Base-by-base conservation (phyloP, 805 yeast species). In the Tetrapisispora arboricola region DNA sequence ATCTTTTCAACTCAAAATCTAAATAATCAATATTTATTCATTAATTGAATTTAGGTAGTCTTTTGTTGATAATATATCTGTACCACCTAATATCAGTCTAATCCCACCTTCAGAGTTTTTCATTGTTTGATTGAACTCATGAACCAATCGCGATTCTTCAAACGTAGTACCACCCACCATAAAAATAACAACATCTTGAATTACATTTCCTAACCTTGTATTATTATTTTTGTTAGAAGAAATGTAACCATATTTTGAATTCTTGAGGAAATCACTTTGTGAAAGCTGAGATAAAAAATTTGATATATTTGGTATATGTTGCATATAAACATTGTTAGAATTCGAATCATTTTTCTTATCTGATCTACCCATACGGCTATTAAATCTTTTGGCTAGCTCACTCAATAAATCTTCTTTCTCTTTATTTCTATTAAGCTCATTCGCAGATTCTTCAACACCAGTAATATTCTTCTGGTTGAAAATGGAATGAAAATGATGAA, bases 81-180 rank as follows among this genome's bases (percentile, higher is more conserved):
- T 78, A 24, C 96, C 87, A 8, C 98, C 98, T n/a, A 88, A 63
- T 1, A 86, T 70, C 13, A 84, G 67, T 47, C 85, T 74, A 34
- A 83, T 69, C 9, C 74, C 76, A 27, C 72, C 73, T 31, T 57
- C 53, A 19, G 39, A 44, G 40, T 67, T 70, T 17, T 40, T 45
- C 53, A 54, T 53, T 19, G 75, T 65, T 22, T 63, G 63, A 53
- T 81, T 80, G 47, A 87, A 68, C 45, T 86, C 84, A 41, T 82
- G 76, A 4, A 88, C 76, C 19, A 87, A 63, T 46, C 96, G 73
- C 0, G 94, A 84, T 58, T 92, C 99, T 60, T 90, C 97, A 57
- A 76, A 86, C 1, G 97, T 90, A 2, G 75, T 81, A 13, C 98
- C 98, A 6, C 96, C 97, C 39, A 85, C 76, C 39, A 83, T 63